Conservation (phyloP, 2,329 filamentous ascomycete genomes). For the Mycosphaerelloides madeirae region DNA sequence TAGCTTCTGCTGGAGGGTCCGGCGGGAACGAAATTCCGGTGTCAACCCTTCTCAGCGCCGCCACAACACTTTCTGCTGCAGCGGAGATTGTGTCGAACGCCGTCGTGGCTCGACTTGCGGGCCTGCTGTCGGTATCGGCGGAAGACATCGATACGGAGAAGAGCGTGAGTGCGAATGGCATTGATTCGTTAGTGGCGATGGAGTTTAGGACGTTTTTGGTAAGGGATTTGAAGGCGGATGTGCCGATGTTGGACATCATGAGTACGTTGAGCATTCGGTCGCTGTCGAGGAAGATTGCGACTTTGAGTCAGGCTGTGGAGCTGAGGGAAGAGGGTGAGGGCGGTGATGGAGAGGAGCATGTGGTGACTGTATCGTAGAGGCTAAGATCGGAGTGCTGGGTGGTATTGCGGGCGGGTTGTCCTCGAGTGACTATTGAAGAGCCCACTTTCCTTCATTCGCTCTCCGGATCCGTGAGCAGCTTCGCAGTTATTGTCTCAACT, state of each 20-base stretch:
- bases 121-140: background rate
- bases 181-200: slow-evolving; percentile 1
- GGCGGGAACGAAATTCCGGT: background rate
- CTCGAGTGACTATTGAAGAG: too few relatives aligned
- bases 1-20: background rate
- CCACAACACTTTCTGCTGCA: background rate
- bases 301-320: background rate
- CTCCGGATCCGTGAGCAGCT: too few relatives aligned
- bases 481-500: too few relatives aligned
- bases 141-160: slow-evolving; percentile 1
- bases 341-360: too few relatives aligned
- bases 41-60: background rate
- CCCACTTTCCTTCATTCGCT: too few relatives aligned
- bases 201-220: slow-evolving; percentile 3
- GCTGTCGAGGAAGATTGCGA: background rate
- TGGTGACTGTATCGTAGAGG: too few relatives aligned
- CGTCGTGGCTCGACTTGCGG: background rate
- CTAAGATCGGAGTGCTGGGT: too few relatives aligned
- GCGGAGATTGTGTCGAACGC: background rate
- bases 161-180: background rate
- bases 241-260: slow-evolving; percentile 1
- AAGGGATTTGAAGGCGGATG: background rate
- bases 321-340: background rate
- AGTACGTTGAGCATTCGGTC: background rate
- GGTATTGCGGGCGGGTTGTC: too few relatives aligned